Base-by-base conservation (phyloP, 176 grass and related monocot species). In the Cocos nucifera region DNA sequence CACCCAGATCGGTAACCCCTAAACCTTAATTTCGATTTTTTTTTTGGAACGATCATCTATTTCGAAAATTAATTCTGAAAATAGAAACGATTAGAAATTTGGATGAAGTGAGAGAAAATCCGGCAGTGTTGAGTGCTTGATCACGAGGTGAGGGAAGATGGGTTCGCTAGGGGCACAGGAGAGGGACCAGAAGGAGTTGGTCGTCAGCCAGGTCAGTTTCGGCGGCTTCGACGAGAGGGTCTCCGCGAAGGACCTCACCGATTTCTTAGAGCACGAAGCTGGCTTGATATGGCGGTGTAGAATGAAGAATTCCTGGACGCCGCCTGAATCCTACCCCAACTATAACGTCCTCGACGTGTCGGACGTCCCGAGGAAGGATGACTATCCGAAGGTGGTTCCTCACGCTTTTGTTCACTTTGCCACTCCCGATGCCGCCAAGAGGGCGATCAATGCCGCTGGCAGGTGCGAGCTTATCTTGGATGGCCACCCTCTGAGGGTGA, bases 341-440 rank as follows among this genome's bases (percentile, higher is more conserved):
- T 87, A 14, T 44, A 3, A 10, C 7, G 10, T 44, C 35, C 9
- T 85, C 62, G 54, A 72, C n/a, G 53, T 57, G 16, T 15, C 65
- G 9, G 49, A 64, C 6, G 67, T 62, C 22, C 3, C 51, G 28
- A 56, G 65, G 53, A 61, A 57, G 29, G 80, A 75, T n/a, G 68
- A 62, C 15, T 78, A 73, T 66, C 69, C 51, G 0, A 80, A 66
- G 75, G 87, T 96, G 4, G 83, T 75, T 0, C 83, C 92, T 1
- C 90, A 95, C 72, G 90, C 82, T 1, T 95, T 95, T 62, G 92
- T 96, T 62, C 87, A 96, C 72, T 96, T 90, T 48, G 80, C 78
- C 35, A 59, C 54, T n/a, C 75, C 72, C 9, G 83, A 82, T 16
- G 80, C 21, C 17, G 83, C 80, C n/a, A 88, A 69, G 61, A 75